Base-by-base conservation (phyloP, 2,329 filamentous ascomycete genomes). In the Clarireedia monteithiana region DNA sequence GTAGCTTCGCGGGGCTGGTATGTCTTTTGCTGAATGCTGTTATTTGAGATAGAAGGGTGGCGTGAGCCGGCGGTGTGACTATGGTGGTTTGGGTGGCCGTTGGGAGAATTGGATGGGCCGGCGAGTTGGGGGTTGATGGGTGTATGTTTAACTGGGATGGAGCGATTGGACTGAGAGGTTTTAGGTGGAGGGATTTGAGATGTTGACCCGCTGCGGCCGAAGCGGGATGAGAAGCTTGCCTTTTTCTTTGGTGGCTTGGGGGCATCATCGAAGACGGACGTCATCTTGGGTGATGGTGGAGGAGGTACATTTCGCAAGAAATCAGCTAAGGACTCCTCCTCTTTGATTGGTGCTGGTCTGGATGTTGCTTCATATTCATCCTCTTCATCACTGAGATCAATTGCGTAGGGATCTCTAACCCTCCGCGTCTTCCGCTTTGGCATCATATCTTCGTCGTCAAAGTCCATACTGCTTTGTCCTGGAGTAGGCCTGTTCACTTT, bases 381-480 rank as follows among this genome's bases (percentile, higher is more conserved):
- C 49, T 71, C 70, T 36, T 73, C 70, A 46, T 72, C 68, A 12
- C 85, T 88, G 30, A 84, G 76, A 66, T 96, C 91, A 60, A 97
- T 89, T n/a, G 91, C 89, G 63, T 97, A 97, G 0, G 92, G 94
- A 66, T 99, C 94, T 56, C 82, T 88, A 51, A 91, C 83, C 27
- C 89, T 84, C 47, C 86, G 82, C 46, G 86, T 88, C 66, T 88
- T 95, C 53, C 88, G 82, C 63, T 82, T 80, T 5, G 89, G 86
- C 68, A 84, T 78, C 70, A 76, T 76, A 49, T 68, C 65, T 38
- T 66, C 63, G 23, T 67, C 64, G 9, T 65, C 52, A 38, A 66
- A 64, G 12, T 60, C 57, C 17, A 59, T 60, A 24, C 20, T 46
- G 12, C 39, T 56, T n/a, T 63, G 60, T n/a, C 30, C 36, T 10